These are phyloP conservation scores for Cryptosporidium meleagridis DNA, from an alignment of 169 alveolate genomes.

Conservation along the genomic window DNA sequence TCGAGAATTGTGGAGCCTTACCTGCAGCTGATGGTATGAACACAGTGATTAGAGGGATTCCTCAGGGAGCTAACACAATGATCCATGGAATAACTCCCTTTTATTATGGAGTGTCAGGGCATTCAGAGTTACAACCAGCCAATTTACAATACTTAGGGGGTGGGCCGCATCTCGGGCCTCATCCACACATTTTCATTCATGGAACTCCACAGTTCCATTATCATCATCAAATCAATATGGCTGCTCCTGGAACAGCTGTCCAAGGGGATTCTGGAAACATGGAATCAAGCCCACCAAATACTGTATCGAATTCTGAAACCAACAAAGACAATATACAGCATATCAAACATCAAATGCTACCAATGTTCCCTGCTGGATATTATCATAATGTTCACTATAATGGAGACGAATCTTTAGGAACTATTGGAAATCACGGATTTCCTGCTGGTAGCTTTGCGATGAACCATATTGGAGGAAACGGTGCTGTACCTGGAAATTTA, in stretches of 20 bases:
- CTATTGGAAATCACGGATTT: background rate
- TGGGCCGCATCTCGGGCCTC: background rate
- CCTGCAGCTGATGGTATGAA: background rate
- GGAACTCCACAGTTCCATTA: slow-evolving; percentile 5
- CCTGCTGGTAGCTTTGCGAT: background rate
- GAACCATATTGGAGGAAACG: background rate
- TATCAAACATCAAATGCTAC: background rate
- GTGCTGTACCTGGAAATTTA: background rate
- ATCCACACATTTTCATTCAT: slow-evolving; percentile 3
- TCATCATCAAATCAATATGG: background rate
- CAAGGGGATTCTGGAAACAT: background rate
- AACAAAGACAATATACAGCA: background rate
- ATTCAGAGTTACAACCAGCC: slow-evolving; percentile 1
- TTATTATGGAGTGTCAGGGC: slow-evolving; percentile 12
- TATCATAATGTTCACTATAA: background rate
- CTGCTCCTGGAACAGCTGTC: background rate
- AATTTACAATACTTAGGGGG: background rate
- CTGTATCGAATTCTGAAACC: background rate
- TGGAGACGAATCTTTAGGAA: background rate
- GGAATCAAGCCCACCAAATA: background rate
- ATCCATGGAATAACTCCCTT: slow-evolving; percentile 24
- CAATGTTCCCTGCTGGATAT: slow-evolving; percentile 7
- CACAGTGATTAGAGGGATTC: background rate
- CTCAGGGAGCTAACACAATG: background rate
- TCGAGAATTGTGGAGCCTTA: background rate